Evolutionary conservation across 257 asterid species (phyloP), one percentile per base, ranked within the genome.

Genomic region (Perilla frutescens): DNA sequence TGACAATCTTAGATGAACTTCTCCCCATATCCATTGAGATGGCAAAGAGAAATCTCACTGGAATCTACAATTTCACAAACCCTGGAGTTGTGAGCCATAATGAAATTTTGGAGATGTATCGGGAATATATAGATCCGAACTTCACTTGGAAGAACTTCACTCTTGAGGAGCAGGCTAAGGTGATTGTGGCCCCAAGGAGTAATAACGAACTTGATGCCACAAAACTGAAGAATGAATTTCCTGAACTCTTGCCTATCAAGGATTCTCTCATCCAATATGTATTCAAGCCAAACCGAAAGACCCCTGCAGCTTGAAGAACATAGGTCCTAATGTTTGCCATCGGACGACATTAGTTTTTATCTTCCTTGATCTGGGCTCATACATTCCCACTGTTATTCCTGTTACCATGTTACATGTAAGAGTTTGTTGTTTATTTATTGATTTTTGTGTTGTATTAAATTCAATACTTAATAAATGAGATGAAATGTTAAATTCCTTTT

Each of bases 91-190:
- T 90, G 26, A 90, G 96, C 81, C 96, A 91, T 15, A 91, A 91
- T 15, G 97, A 91, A 81, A 89, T 91, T 44, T 73, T 91, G 68
- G 89, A 91, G 75, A 91, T 91, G 97, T 91, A 89, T 59, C 79
- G 75, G 32, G 86, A 87, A 5, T 89, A 87, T 11, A 84, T 91
- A 0, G 91, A 91, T 61, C 96, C 97, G 1, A 82, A 40, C 67
- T 91, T 85, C 81, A 58, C 85, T 0, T 89, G 89, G 88, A 87
- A 83, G 74, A 91, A 91, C 77, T 91, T 91, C 79, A 87, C 80
- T 13, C 93, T 89, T 2, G 96, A 89, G 84, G 97, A 91, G 83
- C 97, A 91, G 79, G 90, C 97, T n/a, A 86, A 91, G 87, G 97
- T 91, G 62, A 91, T 91, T 10, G 73, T 91, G 48, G 97, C 97